Evolutionary conservation across 2,329 filamentous ascomycete genomes (phyloP).

Genomic region (Aspergillus melleus): DNA sequence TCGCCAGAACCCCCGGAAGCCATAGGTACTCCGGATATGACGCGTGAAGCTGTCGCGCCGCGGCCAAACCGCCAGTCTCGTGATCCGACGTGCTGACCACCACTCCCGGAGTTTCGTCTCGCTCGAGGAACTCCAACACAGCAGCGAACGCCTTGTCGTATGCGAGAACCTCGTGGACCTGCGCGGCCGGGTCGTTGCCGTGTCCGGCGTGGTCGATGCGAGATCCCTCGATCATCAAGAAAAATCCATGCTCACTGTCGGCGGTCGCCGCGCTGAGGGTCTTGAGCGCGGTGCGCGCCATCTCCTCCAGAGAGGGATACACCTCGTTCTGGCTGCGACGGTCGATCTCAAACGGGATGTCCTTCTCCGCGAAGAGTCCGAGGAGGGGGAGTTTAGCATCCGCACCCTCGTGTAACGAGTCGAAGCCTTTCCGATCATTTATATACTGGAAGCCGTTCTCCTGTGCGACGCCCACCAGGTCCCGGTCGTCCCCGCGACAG

Average conservation of each 20-base stretch:
- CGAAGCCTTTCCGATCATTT: conserved; percentile 70
- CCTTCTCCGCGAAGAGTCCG: conserved; percentile 76
- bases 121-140: conserved; percentile 80
- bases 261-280: conserved; percentile 78
- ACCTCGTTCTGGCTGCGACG: conserved; percentile 72
- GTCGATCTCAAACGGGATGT: conserved; percentile 94
- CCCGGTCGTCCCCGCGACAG: conserved; percentile 75
- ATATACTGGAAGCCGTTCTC: conserved; percentile 81
- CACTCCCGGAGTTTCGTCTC: conserved; percentile 69
- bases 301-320: conserved; percentile 89
- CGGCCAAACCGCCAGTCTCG: conserved; percentile 86
- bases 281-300: conserved; percentile 78
- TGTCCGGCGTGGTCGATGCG: conserved; percentile 95
- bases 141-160: conserved; percentile 84
- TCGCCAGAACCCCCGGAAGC: conserved; percentile 80
- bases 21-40: conserved; percentile 71
- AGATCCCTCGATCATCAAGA: conserved; percentile 97
- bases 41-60: conserved; percentile 68
- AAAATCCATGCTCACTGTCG: conserved; percentile 88
- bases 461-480: conserved; percentile 72
- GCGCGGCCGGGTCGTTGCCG: conserved; percentile 77
- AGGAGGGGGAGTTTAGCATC: conserved; percentile 75
- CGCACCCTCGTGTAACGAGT: conserved; percentile 67
- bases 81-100: conserved; percentile 92
- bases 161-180: conserved; percentile 89